Base-by-base conservation (phyloP, 495 filamentous ascomycete genomes). In the Penicillium mononematosum region DNA sequence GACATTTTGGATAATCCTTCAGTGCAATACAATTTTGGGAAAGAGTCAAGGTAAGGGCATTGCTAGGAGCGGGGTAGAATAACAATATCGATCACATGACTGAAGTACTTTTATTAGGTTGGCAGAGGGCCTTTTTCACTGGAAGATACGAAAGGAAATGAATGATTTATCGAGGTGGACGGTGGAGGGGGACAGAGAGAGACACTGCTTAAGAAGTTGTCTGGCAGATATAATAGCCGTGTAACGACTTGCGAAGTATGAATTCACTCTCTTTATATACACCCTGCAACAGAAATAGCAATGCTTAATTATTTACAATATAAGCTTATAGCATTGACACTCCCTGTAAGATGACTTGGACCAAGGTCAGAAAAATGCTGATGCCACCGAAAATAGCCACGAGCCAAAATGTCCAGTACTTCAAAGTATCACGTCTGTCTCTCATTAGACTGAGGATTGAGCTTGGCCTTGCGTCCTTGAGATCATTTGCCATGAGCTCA, bases 1-100 rank as follows among this genome's bases (percentile, higher is more conserved):
- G 72, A 56, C 82, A 83, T 83, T 5, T 1, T 47, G 16, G 12
- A 12, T 31, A 27, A 22, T 22, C 22, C 16, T 52, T 25, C 36
- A 14, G 10, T 11, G 11, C 4, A 4, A 22, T 45, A 27, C 29
- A 4, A 45, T 12, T 2, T 44, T 44, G 41, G 11, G 24, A n/a
- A 17, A 25, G 6, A 1, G 14, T 45, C 14, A 25, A 29, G 20
- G 20, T 20, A 20, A 44, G 11, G 20, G 25, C 9, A n/a, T 27
- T 16, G 44, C 5, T 32, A 32, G 16, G 31, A 19, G 45, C 45
- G 45, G 45, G 45, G 45, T 48, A 32, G 2, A 5, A 17, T 10
- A 31, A 25, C 12, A 43, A 12, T 8, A 16, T 14, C 0, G 20
- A 46, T 46, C 45, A 46, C 45, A 46, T 46, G 45, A 46, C 14